These are phyloP conservation scores for Austroboletus novae-zelandiae DNA, from an alignment of 1,284 basidiomycete species.

Conservation along the genomic window DNA sequence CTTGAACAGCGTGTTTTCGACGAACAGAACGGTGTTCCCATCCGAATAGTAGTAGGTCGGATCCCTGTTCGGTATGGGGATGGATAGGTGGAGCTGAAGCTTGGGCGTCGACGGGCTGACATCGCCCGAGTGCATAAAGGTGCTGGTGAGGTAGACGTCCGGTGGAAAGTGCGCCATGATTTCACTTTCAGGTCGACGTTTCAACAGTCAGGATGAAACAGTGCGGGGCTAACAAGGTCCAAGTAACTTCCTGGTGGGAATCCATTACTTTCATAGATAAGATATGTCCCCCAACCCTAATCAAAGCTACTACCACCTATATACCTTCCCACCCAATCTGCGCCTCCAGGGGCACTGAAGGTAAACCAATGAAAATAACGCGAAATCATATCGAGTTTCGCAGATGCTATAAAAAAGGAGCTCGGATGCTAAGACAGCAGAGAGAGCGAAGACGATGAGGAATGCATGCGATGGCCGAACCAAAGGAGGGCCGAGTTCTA, in stretches of 20 bases:
- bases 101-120: constrained; percentile 33
- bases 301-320: neutral
- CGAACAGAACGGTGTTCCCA: constrained; percentile 47
- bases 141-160: constrained; percentile 31
- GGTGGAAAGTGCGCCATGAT: constrained; percentile 31
- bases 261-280: constrained; percentile 15
- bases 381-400: constrained; percentile 7
- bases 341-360: constrained; percentile 1
- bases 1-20: constrained; percentile 48
- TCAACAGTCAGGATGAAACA: constrained; percentile 4
- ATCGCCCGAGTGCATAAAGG: constrained; percentile 34
- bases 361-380: constrained; percentile 8
- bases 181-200: constrained; percentile 7
- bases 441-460: constrained; percentile 22
- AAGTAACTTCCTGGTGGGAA: constrained; percentile 19
- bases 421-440: constrained; percentile 6
- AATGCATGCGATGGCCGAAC: constrained; percentile 18
- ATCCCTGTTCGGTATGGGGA: constrained; percentile 33
- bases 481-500: constrained; percentile 16
- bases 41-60: constrained; percentile 34
- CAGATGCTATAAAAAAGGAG: constrained; percentile 6
- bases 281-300: constrained; percentile 7
- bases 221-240: neutral
- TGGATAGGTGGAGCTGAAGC: constrained; percentile 33
- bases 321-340: neutral